Percentiles rank a stretch among this genome's conserved stretches.
Evolutionary conservation across 257 asterid genomes (phyloP).

Genomic region (Paulownia fortunei): DNA sequence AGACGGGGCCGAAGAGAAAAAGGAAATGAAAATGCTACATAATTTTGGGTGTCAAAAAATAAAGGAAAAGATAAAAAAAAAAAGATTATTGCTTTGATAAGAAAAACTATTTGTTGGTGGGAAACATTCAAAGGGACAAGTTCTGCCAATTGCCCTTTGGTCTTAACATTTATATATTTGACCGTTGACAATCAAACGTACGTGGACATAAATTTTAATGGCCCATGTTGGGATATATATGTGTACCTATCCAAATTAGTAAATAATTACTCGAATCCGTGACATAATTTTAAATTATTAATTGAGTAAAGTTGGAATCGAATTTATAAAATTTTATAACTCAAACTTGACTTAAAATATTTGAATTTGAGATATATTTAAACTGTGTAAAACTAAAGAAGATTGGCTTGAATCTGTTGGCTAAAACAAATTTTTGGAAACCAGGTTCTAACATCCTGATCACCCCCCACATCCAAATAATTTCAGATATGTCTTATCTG

Average conservation of each 20-base stretch:
- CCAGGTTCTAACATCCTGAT: background rate
- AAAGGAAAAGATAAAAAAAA: background rate
- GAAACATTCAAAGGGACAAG: constrained; percentile 13
- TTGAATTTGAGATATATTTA: too few relatives aligned
- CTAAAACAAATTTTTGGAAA: background rate
- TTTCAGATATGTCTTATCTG: background rate
- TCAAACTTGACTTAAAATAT: too few relatives aligned
- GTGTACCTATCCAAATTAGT: too few relatives aligned
- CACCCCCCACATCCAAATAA: background rate
- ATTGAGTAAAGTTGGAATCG: too few relatives aligned
- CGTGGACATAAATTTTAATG: background rate
- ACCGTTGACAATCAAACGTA: constrained; percentile 21
- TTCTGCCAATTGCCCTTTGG: background rate
- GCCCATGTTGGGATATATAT: background rate
- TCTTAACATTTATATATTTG: background rate
- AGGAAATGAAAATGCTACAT: too few relatives aligned
- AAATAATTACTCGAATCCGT: too few relatives aligned
- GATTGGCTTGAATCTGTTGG: background rate
- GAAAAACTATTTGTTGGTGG: background rate
- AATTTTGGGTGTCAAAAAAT: too few relatives aligned
- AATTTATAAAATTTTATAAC: too few relatives aligned
- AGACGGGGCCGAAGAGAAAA: too few relatives aligned
- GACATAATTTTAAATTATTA: too few relatives aligned
- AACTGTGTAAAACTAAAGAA: too few relatives aligned
- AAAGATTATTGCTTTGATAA: background rate